Base-by-base conservation (phyloP, 306 rosid genomes). In the Vachellia collinsii region DNA sequence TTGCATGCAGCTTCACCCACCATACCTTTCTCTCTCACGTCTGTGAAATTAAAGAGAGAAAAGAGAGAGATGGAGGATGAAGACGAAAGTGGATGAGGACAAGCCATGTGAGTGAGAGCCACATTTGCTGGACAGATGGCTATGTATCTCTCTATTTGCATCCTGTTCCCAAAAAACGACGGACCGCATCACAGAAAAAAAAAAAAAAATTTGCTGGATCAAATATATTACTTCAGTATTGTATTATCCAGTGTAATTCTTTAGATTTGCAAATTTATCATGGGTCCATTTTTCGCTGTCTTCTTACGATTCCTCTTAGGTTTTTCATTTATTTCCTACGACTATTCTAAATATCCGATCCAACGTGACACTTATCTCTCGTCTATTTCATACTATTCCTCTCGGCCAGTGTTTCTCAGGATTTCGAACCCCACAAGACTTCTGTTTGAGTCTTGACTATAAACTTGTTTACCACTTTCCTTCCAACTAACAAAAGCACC, bases 241-340 rank as follows among this genome's bases (percentile, higher is more conserved):
- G 1, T 39, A 14, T 50, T 14, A 53, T 9, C 19, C 61, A 29
- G 34, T 43, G 48, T 79, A 70, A 41, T 78, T 78, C 20, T 19
- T 25, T 17, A 54, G 20, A 41, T 68, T 41, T 56, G 10, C 62
- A 79, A 25, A 54, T 79, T 70, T 70, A 76, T 42, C 8, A 58
- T 70, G 77, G 82, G 71, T 56, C 70, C 77, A 54, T 69, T 20
- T 56, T 77, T 66, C 68, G 44, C 13, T 70, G 70, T 69, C 82
- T 70, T 10, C 38, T 61, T 61, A 11, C 11, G 0, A 4, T 4
- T 11, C 1, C 37, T 22, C 7, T 59, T 22, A 4, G 11, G 16
- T 8, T 10, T 9, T 20, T 47, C 16, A 48, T 48, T 48, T 14
- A 13, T 29, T 29, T 29, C 16, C 0, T 47, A 47, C 51, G 13